phyloP scores from a whole-genome alignment of 2,329 filamentous ascomycete genomes.

The Claviceps fusiformis region DNA sequence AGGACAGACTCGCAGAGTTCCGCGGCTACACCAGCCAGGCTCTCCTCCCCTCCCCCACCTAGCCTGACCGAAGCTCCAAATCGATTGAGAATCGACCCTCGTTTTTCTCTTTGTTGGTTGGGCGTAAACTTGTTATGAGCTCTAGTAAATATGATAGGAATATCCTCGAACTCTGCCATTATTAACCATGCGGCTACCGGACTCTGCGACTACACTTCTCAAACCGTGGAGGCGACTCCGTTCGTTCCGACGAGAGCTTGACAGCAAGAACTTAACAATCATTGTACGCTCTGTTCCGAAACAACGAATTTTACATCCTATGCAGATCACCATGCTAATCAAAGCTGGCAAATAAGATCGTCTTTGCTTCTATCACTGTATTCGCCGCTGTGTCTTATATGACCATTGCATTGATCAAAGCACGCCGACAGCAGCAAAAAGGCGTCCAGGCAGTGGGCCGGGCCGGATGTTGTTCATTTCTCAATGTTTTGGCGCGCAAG shows the following conservation, averaged over 20 bases:
- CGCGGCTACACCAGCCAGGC: not conserved
- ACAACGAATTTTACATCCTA: not conserved
- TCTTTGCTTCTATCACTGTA: not conserved
- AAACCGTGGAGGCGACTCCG: not conserved
- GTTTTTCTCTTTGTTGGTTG: no score
- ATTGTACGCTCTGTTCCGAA: conserved; percentile 6
- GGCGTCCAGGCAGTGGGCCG: not conserved
- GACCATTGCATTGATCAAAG: not conserved
- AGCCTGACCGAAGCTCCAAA: not conserved
- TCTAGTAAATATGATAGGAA: not conserved
- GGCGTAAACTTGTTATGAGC: not conserved
- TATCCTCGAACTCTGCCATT: not conserved
- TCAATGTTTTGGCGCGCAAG: conserved; percentile 7
- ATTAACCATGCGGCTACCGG: not conserved
- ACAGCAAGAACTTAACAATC: conserved; percentile 4
- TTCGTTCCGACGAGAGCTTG: conserved; percentile 1
- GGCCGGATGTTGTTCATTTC: not conserved
- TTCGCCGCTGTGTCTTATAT: conserved; percentile 1
- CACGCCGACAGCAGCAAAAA: not conserved
- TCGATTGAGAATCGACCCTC: not conserved
- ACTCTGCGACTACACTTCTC: not conserved
- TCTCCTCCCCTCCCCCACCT: not conserved
- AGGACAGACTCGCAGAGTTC: no score
- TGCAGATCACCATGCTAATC: not conserved
- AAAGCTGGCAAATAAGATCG: not conserved